Conservation (phyloP, 495 filamentous ascomycete species). For the Bacidia gigantensis region DNA sequence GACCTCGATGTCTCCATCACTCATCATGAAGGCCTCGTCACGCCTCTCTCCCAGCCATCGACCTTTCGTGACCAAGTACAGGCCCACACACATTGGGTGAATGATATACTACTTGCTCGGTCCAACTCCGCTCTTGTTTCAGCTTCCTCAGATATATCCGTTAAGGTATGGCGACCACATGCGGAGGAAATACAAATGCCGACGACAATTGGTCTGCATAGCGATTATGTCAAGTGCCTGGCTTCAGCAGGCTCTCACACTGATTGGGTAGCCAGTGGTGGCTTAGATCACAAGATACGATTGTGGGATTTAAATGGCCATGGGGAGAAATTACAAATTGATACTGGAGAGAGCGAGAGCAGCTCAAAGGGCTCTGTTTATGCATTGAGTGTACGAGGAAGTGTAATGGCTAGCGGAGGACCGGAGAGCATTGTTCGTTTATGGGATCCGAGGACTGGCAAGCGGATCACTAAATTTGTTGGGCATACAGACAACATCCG, state of each 20-base stretch:
- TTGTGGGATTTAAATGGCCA: conserved; percentile 86
- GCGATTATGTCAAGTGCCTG: conserved; percentile 90
- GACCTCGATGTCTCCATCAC: conserved; percentile 47
- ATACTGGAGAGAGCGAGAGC: conserved; percentile 63
- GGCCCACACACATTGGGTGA: conserved; percentile 97
- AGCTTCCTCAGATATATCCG: conserved; percentile 87
- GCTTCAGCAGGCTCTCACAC: conserved; percentile 58
- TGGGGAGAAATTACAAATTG: conserved; percentile 73
- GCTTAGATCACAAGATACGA: conserved; percentile 79
- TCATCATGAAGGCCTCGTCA: not conserved
- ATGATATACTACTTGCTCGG: conserved; percentile 80
- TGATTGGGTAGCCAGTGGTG: conserved; percentile 92
- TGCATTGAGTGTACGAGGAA: conserved; percentile 60
- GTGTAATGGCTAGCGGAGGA: conserved; percentile 79
- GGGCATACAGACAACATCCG: conserved; percentile 96
- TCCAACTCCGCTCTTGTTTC: conserved; percentile 77
- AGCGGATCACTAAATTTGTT: conserved; percentile 87
- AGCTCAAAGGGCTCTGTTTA: conserved; percentile 91
- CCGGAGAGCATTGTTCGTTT: conserved; percentile 86
- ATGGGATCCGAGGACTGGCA: conserved; percentile 85
- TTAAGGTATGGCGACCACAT: conserved; percentile 88
- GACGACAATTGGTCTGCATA: conserved; percentile 78
- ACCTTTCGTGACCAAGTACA: conserved; percentile 84
- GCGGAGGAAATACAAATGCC: conserved; percentile 52
- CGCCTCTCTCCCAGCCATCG: conserved; percentile 32